Evolutionary conservation across 2,329 filamentous ascomycete genomes (phyloP), one percentile per base, ranked within the genome.

Genomic region (Xenoacremonium recifei): DNA sequence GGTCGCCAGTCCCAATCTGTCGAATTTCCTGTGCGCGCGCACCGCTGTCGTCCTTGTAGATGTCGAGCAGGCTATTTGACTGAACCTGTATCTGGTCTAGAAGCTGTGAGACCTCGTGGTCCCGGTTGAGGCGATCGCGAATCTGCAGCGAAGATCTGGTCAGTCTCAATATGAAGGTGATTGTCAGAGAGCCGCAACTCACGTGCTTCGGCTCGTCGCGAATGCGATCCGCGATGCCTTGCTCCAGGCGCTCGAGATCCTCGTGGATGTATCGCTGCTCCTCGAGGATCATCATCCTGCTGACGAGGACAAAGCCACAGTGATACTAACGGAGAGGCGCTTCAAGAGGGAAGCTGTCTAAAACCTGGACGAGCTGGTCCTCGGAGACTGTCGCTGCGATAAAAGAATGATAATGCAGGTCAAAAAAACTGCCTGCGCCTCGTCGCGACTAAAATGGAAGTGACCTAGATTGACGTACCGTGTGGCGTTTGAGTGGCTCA

Each of bases 181-280:
- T 18, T 15, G 23, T 34, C 15, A 10, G 13, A 13, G 16, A 25
- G 21, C n/a, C 37, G 13, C 15, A 10, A 40, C 83, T 66, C 72
- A 91, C 89, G 66, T 92, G 87, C 68, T 86, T 88, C 34, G 92
- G 91, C 51, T 97, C 90, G 53, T 96, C 89, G 49, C 83, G 77
- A 47, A 95, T 81, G 59, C 91, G 87, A 70, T 97, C 91, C 40
- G 89, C 86, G 58, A 96, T 86, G 40, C 88, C 93, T 66, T 96
- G 89, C 70, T 99, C 93, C 45, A 99, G 79, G 50, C 93, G 85
- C 76, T 99, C 93, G 37, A 99, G 73, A 69, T 99, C 93, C 79
- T 99, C 93, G 58, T 96, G 91, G 57, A 96, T 81, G 60, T 89
- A 90, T 57, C 93, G 82, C 70, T 97, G 87, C 57, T 97, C 91